These are phyloP conservation scores for Aquilaria sinensis DNA, from an alignment of 345 rosid species.

Conservation along the genomic window DNA sequence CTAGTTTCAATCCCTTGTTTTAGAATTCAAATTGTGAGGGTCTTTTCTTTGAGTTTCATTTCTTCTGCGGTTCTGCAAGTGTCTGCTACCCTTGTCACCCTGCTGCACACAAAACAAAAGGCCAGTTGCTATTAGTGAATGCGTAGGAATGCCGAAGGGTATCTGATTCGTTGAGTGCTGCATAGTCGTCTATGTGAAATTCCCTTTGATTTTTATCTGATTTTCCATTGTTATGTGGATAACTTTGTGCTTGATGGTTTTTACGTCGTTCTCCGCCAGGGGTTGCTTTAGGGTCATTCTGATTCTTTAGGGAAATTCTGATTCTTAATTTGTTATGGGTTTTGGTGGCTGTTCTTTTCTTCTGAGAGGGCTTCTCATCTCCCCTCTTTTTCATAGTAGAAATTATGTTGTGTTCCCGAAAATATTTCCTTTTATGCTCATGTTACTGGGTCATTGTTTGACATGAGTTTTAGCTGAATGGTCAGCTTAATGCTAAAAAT, in stretches of 20 bases:
- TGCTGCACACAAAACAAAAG: no score
- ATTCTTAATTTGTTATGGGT: no score
- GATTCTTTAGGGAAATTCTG: no score
- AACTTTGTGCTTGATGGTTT: background rate
- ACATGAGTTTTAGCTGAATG: no score
- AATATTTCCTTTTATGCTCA: no score
- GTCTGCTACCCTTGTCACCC: background rate
- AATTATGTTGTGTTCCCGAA: no score
- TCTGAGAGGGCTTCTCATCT: background rate
- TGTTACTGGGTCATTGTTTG: no score
- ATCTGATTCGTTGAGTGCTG: slow-evolving; percentile 2
- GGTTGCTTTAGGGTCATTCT: no score
- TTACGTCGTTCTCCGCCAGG: background rate
- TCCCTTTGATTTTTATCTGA: background rate
- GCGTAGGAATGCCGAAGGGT: background rate
- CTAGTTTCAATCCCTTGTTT: background rate
- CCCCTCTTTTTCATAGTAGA: no score
- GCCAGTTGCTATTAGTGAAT: background rate
- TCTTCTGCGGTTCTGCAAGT: background rate
- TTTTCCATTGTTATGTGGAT: background rate
- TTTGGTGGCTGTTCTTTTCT: background rate
- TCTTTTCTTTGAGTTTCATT: background rate
- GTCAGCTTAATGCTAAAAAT: no score
- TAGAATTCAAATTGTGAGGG: background rate
- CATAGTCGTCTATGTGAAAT: background rate